Base-by-base conservation (phyloP, 2,329 filamentous ascomycete species). In the Annulohypoxylon truncatum region DNA sequence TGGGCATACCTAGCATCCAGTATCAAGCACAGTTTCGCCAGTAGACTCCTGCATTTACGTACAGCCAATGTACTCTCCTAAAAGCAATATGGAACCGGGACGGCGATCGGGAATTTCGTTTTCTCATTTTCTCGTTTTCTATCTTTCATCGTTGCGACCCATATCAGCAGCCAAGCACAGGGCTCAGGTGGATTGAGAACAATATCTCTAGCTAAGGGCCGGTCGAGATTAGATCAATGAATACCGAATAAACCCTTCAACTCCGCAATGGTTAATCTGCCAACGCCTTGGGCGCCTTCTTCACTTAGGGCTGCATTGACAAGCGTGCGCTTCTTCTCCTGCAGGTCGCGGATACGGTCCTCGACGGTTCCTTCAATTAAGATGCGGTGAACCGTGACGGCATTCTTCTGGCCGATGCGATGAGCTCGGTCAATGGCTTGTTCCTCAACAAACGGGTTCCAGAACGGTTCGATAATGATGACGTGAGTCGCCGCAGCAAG, bases 351-450 rank as follows among this genome's bases (percentile, higher is more conserved):
- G 60, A 94, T 93, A 7, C 91, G 86, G 73, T 93, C 91, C 75
- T 94, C 91, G 1, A 94, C 90, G 0, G 91, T 93, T 5, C 84
- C 82, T 46, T 85, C 75, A 7, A 93, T 85, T 1, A 93, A 78
- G 3, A 93, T 80, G 1, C 90, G 86, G 76, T 93, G 90, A 2
- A 93, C 87, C 47, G 84, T 82, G 1, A 94, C 91, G 3, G 85
- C 79, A 2, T 84, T 82, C 53, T 79, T 79, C 78, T 94, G 91
- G 1, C 90, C 91, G 70, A 93, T 89, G n/a, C 91, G 87, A 76
- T 93, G 89, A n/a, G 90, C 90, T 22, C 91, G 89, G 76, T 92
- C 91, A 64, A 93, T 88, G 4, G 91, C 91, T 77, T 93, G 91
- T 71, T 92, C 90, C 76, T 93, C 91, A 40, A 93, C 87, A 73